Conservation (phyloP, 2,329 filamentous ascomycete species). For the Cordyceps javanica region DNA sequence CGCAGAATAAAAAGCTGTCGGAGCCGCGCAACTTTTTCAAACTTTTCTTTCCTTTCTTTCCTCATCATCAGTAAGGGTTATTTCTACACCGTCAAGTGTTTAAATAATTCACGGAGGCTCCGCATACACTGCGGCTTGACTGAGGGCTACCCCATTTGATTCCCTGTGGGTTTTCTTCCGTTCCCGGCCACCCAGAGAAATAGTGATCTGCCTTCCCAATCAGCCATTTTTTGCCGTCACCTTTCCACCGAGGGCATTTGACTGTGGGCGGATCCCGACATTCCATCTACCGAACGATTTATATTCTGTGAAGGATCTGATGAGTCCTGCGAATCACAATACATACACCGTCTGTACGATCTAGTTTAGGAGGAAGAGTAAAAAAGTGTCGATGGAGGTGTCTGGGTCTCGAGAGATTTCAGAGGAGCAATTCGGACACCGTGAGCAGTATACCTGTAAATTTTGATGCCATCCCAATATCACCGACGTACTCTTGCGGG, state of each 20-base stretch:
- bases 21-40: constrained; percentile 9
- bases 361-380: too few species aligned
- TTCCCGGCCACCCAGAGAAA: constrained; percentile 47
- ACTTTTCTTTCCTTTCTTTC: constrained; percentile 25
- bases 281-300: constrained; percentile 14
- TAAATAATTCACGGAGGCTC: constrained; percentile 43
- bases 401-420: too few species aligned
- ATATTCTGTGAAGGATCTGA: neutral
- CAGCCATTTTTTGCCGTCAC: constrained; percentile 32
- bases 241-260: constrained; percentile 33
- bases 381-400: too few species aligned
- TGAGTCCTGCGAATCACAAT: neutral
- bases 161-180: constrained; percentile 47
- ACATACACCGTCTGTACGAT: neutral
- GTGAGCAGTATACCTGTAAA: neutral
- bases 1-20: constrained; percentile 8
- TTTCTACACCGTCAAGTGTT: constrained; percentile 48
- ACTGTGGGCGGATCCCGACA: constrained; percentile 49
- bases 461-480: neutral
- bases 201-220: constrained; percentile 42
- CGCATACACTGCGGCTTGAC: constrained; percentile 44
- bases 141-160: constrained; percentile 41
- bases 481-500: neutral
- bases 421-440: too few species aligned
- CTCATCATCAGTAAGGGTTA: constrained; percentile 40